Evolutionary conservation across 202 grass and related monocot genomes (phyloP).

Genomic region (Hordeum pubiflorum): DNA sequence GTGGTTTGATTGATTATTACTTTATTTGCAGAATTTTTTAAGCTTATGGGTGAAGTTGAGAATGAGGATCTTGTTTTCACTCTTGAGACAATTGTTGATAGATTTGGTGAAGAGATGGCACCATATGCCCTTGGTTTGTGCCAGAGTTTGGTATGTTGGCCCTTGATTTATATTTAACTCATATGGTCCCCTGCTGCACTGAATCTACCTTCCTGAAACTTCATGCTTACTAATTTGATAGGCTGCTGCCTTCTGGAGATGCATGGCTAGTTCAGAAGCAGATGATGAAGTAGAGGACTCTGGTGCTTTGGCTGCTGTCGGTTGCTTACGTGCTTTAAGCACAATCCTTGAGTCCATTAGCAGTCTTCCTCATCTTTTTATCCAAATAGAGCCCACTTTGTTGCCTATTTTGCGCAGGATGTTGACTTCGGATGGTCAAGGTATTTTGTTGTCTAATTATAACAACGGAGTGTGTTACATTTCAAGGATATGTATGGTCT

Average conservation of each 20-base stretch:
- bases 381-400: conserved; percentile 73
- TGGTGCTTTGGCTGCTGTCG: conserved; percentile 82
- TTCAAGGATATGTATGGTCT: background rate
- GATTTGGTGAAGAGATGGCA: conserved; percentile 96
- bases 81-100: conserved; percentile 84
- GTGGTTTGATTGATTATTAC: conserved; percentile 26
- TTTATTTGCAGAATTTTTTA: conserved; percentile 75
- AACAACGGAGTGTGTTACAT: background rate
- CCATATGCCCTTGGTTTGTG: conserved; percentile 87
- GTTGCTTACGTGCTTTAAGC: conserved; percentile 82
- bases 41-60: conserved; percentile 87
- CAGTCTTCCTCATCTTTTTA: conserved; percentile 82
- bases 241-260: conserved; percentile 84
- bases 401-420: conserved; percentile 77
- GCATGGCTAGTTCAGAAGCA: conserved; percentile 46
- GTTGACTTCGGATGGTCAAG: conserved; percentile 86
- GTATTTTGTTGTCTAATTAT: conserved; percentile 32
- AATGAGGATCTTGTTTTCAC: conserved; percentile 92
- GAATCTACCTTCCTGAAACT: background rate
- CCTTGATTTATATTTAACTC: background rate
- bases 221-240: conserved; percentile 31
- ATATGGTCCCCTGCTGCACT: background rate
- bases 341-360: conserved; percentile 87
- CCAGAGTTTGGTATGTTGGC: conserved; percentile 65
- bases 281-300: conserved; percentile 83